Conservation (phyloP, 805 yeast species). For the Saturnispora bothae region DNA sequence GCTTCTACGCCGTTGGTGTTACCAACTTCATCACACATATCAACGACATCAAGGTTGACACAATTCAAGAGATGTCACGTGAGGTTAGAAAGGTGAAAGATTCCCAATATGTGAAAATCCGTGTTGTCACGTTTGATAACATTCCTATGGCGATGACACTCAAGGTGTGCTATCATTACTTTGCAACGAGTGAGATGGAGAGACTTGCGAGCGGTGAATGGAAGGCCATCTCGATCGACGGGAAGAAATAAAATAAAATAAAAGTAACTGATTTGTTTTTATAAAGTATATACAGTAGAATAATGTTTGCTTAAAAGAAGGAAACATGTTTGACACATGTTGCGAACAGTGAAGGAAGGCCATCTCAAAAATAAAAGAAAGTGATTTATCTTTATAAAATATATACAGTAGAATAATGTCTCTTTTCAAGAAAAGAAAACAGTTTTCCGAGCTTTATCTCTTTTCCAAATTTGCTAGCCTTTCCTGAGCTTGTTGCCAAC, state of each 20-base stretch:
- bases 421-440: constrained; percentile 34
- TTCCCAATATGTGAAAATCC: constrained; percentile 67
- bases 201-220: constrained; percentile 41
- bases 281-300: background rate
- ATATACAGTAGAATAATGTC: background rate
- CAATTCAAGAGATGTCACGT: constrained; percentile 53
- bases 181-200: constrained; percentile 54
- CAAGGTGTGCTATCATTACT: constrained; percentile 82
- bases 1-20: constrained; percentile 66
- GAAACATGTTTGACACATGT: too few relatives aligned
- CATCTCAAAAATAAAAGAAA: constrained; percentile 26
- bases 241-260: constrained; percentile 29
- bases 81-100: constrained; percentile 67
- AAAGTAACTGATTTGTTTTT: constrained; percentile 16
- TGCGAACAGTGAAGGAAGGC: constrained; percentile 39
- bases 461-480: too few relatives aligned
- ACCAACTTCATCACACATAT: constrained; percentile 86
- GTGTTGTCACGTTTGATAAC: constrained; percentile 76
- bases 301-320: constrained; percentile 19
- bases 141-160: constrained; percentile 79
- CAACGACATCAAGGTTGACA: constrained; percentile 64
- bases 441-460: too few relatives aligned
- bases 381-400: constrained; percentile 4
- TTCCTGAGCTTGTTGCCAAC: too few relatives aligned
- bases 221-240: constrained; percentile 30